Conservation (phyloP, 257 asterid genomes). For the Linaria vulgaris region DNA sequence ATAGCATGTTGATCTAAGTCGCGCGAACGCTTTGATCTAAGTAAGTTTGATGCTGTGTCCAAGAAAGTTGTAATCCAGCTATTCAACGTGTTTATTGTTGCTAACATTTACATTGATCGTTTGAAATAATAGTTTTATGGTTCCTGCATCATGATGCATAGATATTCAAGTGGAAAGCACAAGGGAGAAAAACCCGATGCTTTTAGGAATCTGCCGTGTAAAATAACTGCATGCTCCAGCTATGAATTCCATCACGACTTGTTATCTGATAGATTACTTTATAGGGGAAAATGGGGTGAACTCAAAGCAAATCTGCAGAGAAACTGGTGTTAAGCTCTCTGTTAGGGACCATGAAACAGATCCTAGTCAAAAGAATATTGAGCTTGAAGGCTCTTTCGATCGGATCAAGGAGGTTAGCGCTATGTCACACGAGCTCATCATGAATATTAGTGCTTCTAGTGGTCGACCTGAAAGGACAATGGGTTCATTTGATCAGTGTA, state of each 20-base stretch:
- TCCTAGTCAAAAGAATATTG: constrained; percentile 47
- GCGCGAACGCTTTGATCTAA: too few species aligned
- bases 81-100: too few species aligned
- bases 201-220: too few species aligned
- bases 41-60: too few species aligned
- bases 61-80: too few species aligned
- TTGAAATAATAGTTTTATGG: background rate
- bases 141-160: background rate
- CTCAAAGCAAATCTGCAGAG: constrained; percentile 49
- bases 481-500: constrained; percentile 26
- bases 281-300: constrained; percentile 55
- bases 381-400: constrained; percentile 60
- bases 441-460: constrained; percentile 24
- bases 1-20: background rate
- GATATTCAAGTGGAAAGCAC: constrained; percentile 1
- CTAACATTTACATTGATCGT: constrained; percentile 10
- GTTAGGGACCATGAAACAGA: constrained; percentile 51
- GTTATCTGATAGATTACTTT: background rate
- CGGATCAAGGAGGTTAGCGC: constrained; percentile 55
- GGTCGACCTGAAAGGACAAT: constrained; percentile 26
- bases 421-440: constrained; percentile 45
- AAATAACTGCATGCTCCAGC: too few species aligned
- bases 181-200: too few species aligned
- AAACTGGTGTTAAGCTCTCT: constrained; percentile 50
- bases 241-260: too few species aligned